Percentiles rank a stretch among this genome's conserved stretches.
Conservation (phyloP, 768 basidiomycete genomes). For the Phanerochaete sordida region DNA sequence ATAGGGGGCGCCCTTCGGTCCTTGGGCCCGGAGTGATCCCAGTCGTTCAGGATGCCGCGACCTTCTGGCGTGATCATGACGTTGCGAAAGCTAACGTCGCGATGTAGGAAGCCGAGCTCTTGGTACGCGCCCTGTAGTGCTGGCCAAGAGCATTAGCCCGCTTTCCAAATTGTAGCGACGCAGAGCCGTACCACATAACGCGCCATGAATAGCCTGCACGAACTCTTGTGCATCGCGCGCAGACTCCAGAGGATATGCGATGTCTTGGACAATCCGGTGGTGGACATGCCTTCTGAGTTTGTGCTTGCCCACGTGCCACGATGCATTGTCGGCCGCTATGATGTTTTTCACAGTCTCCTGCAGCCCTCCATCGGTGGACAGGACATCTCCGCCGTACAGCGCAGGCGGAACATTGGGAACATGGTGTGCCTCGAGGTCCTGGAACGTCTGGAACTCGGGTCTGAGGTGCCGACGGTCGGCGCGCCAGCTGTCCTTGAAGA, state of each 20-base stretch:
- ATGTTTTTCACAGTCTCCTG: background rate
- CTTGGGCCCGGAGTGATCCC: background rate
- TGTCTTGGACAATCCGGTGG: background rate
- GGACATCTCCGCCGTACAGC: background rate
- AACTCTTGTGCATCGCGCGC: background rate
- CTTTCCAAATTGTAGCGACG: background rate
- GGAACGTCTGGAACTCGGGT: slow-evolving; percentile 1
- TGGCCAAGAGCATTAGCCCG: too few relatives aligned
- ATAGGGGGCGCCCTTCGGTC: background rate
- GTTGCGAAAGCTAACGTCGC: slow-evolving; percentile 8
- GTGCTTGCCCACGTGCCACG: background rate
- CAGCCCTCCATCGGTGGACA: background rate
- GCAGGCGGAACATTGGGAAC: background rate
- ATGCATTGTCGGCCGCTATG: background rate
- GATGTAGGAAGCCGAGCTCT: background rate
- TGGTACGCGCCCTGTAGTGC: background rate
- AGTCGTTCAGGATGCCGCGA: slow-evolving; percentile 6
- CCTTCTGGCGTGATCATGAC: slow-evolving; percentile 4
- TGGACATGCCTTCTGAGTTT: background rate
- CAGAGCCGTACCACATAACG: too few relatives aligned
- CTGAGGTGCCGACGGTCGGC: background rate
- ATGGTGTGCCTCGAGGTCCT: background rate
- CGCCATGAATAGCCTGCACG: too few relatives aligned
- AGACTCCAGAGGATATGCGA: background rate
- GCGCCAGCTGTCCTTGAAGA: slow-evolving; percentile 9